These are phyloP conservation scores for Lachnellula occidentalis DNA, from an alignment of 2,329 filamentous ascomycete species.

Conservation along the genomic window DNA sequence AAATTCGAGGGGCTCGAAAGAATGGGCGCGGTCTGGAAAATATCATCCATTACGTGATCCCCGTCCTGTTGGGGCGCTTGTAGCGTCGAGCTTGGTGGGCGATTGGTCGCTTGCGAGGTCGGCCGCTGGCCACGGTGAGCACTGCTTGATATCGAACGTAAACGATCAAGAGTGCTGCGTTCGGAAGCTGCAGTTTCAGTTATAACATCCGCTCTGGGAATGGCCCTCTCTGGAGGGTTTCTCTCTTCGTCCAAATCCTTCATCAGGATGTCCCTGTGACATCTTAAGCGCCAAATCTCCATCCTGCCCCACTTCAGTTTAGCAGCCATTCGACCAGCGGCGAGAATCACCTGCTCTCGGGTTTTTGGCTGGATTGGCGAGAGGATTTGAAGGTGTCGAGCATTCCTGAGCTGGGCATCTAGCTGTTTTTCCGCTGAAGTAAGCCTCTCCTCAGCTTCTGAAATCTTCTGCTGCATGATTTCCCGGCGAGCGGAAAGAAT, in stretches of 20 bases:
- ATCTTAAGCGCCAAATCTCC: slow-evolving; percentile 87
- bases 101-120: slow-evolving; percentile 28
- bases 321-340: slow-evolving; percentile 77
- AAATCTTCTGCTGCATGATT: slow-evolving; percentile 78
- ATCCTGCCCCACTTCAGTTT: slow-evolving; percentile 92
- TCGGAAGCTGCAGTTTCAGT: slow-evolving; percentile 22
- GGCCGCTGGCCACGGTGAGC: slow-evolving; percentile 35
- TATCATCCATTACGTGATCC: slow-evolving; percentile 39
- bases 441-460: slow-evolving; percentile 75
- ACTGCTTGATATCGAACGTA: slow-evolving; percentile 35
- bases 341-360: slow-evolving; percentile 77
- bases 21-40: slow-evolving; percentile 45
- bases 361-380: slow-evolving; percentile 90
- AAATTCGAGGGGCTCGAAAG: slow-evolving; percentile 35
- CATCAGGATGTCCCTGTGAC: slow-evolving; percentile 80
- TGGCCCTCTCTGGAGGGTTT: slow-evolving; percentile 20
- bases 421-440: slow-evolving; percentile 68
- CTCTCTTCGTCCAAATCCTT: slow-evolving; percentile 80
- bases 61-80: slow-evolving; percentile 32
- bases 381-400: slow-evolving; percentile 80
- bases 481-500: slow-evolving; percentile 77
- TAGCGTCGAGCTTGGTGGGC: slow-evolving; percentile 29
- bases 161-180: slow-evolving; percentile 29
- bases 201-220: slow-evolving; percentile 9
- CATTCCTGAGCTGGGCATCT: slow-evolving; percentile 79